Conservation (phyloP, 2,329 filamentous ascomycete species). For the Neophaeococcomyces aloes region DNA sequence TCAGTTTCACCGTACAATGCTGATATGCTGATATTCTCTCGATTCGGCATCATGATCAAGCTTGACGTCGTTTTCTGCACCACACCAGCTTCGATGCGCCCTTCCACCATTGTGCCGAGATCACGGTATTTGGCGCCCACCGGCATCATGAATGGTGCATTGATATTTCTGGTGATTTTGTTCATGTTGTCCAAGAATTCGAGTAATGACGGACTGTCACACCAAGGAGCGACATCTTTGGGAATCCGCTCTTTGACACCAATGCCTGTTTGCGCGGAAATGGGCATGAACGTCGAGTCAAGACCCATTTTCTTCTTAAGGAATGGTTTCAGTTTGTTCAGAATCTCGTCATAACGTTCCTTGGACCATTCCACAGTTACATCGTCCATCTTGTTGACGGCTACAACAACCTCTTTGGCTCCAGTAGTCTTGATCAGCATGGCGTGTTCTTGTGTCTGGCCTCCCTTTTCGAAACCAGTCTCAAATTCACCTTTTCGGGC, state of each 20-base stretch:
- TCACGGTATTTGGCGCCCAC: slow-evolving; percentile 93
- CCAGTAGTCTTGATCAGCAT: slow-evolving; percentile 97
- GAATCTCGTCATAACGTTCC: slow-evolving; percentile 86
- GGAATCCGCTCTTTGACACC: slow-evolving; percentile 85
- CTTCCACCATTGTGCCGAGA: slow-evolving; percentile 94
- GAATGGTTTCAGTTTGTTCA: slow-evolving; percentile 74
- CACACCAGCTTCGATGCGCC: slow-evolving; percentile 90
- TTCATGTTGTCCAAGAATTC: slow-evolving; percentile 94
- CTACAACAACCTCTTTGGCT: slow-evolving; percentile 91
- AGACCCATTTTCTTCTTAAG: slow-evolving; percentile 59
- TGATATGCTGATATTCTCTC: slow-evolving; percentile 65
- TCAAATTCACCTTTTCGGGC: slow-evolving; percentile 98
- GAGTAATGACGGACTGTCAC: slow-evolving; percentile 77
- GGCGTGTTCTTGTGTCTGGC: slow-evolving; percentile 94
- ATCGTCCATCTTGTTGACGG: slow-evolving; percentile 99
- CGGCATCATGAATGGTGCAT: slow-evolving; percentile 99
- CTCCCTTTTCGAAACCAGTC: slow-evolving; percentile 88
- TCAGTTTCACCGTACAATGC: slow-evolving; percentile 93
- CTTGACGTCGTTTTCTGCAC: slow-evolving; percentile 79
- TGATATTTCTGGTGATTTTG: slow-evolving; percentile 86
- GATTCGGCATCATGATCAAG: slow-evolving; percentile 93
- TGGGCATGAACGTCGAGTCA: slow-evolving; percentile 90
- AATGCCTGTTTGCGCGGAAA: slow-evolving; percentile 75
- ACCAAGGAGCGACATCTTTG: slow-evolving; percentile 68
- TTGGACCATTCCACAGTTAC: slow-evolving; percentile 92